These are phyloP conservation scores for Vaccinium vitisidaea DNA, from an alignment of 148 eudicot species.

Conservation along the genomic window DNA sequence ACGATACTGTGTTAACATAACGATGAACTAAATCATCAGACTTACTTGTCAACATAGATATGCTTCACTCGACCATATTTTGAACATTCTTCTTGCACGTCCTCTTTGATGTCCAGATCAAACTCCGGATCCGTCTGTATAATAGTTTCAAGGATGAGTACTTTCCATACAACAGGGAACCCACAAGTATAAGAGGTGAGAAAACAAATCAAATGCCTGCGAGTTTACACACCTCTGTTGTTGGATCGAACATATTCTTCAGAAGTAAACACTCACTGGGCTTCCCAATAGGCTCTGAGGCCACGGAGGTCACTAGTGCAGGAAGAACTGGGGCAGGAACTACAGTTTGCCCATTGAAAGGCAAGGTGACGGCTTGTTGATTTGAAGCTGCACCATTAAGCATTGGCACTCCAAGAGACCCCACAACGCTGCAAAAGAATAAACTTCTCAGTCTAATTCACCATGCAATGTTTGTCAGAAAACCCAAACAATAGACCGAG, in stretches of 20 bases:
- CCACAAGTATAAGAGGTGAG: too few relatives aligned
- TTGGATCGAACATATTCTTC: slow-evolving; percentile 95
- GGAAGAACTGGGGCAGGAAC: slow-evolving; percentile 55
- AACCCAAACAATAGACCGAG: background rate
- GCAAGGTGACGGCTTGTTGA: slow-evolving; percentile 56
- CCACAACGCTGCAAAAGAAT: slow-evolving; percentile 47
- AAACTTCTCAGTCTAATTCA: background rate
- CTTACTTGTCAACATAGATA: slow-evolving; percentile 79
- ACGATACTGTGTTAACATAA: background rate
- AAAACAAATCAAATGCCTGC: background rate
- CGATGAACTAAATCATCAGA: background rate
- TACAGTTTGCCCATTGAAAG: slow-evolving; percentile 47
- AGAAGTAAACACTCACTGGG: slow-evolving; percentile 87
- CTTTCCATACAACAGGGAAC: background rate
- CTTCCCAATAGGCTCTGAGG: slow-evolving; percentile 68
- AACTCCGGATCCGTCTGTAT: slow-evolving; percentile 80
- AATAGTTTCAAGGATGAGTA: slow-evolving; percentile 12
- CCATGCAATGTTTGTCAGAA: background rate
- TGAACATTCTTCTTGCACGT: slow-evolving; percentile 78
- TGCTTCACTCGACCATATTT: slow-evolving; percentile 73
- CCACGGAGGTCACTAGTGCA: slow-evolving; percentile 36
- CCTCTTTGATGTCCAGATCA: slow-evolving; percentile 84
- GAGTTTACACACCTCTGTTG: slow-evolving; percentile 61
- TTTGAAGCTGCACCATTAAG: slow-evolving; percentile 61
- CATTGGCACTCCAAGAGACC: slow-evolving; percentile 60